Evolutionary conservation across 2,329 filamentous ascomycete species (phyloP).

Genomic region (Aspergillus eucalypticola): DNA sequence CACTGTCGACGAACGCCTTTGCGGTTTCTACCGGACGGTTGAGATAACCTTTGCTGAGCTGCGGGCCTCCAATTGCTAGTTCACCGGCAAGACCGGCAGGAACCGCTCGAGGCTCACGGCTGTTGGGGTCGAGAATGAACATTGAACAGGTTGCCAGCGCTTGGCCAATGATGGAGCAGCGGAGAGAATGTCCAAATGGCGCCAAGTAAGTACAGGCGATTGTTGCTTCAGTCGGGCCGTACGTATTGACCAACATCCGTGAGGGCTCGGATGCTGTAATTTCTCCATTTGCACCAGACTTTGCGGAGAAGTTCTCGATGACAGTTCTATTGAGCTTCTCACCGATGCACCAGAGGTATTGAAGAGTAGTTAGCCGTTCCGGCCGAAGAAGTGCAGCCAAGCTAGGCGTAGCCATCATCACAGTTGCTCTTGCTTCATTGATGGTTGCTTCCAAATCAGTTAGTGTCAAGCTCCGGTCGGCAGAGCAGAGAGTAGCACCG

Average conservation of each 20-base stretch:
- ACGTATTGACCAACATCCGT: conserved; percentile 33
- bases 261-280: not conserved
- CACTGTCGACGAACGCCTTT: conserved; percentile 27
- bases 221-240: conserved; percentile 37
- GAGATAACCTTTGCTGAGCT: conserved; percentile 33
- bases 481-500: conserved; percentile 40
- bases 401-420: conserved; percentile 44
- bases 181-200: conserved; percentile 20
- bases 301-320: conserved; percentile 33
- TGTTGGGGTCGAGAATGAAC: conserved; percentile 29
- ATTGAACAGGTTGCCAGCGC: conserved; percentile 39
- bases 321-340: conserved; percentile 37
- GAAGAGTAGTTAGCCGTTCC: conserved; percentile 25
- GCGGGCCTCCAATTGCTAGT: conserved; percentile 42
- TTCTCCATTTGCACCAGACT: not conserved
- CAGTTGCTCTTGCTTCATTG: conserved; percentile 34
- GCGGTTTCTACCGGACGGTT: conserved; percentile 28
- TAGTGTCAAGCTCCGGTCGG: conserved; percentile 30
- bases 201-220: conserved; percentile 31
- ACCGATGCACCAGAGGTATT: conserved; percentile 37
- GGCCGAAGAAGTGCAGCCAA: conserved; percentile 38
- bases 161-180: conserved; percentile 41
- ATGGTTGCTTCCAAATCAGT: conserved; percentile 30
- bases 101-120: conserved; percentile 34
- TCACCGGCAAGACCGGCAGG: conserved; percentile 48